phyloP scores from a whole-genome alignment of 1,139 yeast species.

The Starmera stellimalicola region DNA sequence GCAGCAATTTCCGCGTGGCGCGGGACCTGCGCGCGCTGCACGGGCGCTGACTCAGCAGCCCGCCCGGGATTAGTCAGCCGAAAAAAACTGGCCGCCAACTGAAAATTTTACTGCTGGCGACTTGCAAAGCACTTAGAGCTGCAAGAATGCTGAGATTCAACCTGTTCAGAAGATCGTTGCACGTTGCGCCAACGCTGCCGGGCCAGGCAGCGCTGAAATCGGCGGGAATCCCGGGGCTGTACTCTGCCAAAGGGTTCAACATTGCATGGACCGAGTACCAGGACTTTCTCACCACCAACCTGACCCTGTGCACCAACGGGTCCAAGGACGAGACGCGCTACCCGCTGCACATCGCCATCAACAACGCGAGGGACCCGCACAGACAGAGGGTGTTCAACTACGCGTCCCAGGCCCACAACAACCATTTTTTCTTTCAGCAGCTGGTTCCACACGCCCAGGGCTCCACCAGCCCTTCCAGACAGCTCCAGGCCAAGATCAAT shows the following conservation, averaged over 20 bases:
- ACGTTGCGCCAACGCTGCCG: no score
- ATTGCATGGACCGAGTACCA: constrained; percentile 82
- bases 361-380: constrained; percentile 62
- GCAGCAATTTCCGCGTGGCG: no score
- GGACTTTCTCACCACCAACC: constrained; percentile 51
- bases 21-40: no score
- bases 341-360: constrained; percentile 69
- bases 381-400: constrained; percentile 69
- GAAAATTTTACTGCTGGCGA: no score
- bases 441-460: constrained; percentile 27
- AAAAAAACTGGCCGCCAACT: no score
- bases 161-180: no score
- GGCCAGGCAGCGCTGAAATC: no score
- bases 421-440: constrained; percentile 80
- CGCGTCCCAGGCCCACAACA: constrained; percentile 90
- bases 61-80: no score
- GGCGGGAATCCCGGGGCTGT: constrained; percentile 71
- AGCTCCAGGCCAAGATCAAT: constrained; percentile 24
- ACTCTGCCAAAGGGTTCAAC: constrained; percentile 57
- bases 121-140: no score
- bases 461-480: constrained; percentile 38
- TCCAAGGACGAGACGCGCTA: constrained; percentile 71
- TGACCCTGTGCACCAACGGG: constrained; percentile 68
- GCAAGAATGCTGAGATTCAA: no score
- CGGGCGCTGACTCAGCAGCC: no score